Base-by-base conservation (phyloP, 441 rosid genomes). In the Adansonia grandidieri region DNA sequence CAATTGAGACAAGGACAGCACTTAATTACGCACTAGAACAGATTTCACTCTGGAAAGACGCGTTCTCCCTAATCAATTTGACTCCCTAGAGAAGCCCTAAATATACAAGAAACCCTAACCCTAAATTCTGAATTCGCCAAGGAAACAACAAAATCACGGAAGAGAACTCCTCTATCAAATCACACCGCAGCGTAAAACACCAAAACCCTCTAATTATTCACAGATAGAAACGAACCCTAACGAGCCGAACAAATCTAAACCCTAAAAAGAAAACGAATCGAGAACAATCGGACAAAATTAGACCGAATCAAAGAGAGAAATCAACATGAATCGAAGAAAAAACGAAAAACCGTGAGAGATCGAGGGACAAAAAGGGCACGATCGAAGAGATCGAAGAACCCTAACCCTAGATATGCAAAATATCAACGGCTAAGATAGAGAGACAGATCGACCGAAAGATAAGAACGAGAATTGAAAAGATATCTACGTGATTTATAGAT, bases 31-130 rank as follows among this genome's bases (percentile, higher is more conserved):
- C 20, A 20, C 54, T 11, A 19, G 13, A 73, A 42, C 44, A 42
- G 66, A 58, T 57, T 11, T 42, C 66, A 13, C 76, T 11, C 7
- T 2, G 19, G 53, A 22, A 42, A 73, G 20, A 57, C 4, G 13
- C 19, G 14, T 68, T 74, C 76, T 9, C 80, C 87, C 80, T 20
- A 82, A 78, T 57, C 42, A 78, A 84, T 80, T 80, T 48, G 69
- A 54, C 74, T 13, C 71, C 53, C 63, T 1, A 44, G 64, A 63
- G 53, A 85, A 79, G 42, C 78, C 86, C 85, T 64, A 80, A 83
- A 61, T 64, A 67, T 28, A 19, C 2, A 6, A 10, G 24, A 77
- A 88, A 80, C 93, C 93, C 95, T 90, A 92, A 87, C 91, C 92
- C 94, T 91, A 90, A 83, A 76, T 74, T 81, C 69, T 7, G 53